A percentile compares a stretch with the other conserved stretches of the same genome.
phyloP scores from a whole-genome alignment of 2,329 filamentous ascomycete species.

The Colletotrichum sp. region DNA sequence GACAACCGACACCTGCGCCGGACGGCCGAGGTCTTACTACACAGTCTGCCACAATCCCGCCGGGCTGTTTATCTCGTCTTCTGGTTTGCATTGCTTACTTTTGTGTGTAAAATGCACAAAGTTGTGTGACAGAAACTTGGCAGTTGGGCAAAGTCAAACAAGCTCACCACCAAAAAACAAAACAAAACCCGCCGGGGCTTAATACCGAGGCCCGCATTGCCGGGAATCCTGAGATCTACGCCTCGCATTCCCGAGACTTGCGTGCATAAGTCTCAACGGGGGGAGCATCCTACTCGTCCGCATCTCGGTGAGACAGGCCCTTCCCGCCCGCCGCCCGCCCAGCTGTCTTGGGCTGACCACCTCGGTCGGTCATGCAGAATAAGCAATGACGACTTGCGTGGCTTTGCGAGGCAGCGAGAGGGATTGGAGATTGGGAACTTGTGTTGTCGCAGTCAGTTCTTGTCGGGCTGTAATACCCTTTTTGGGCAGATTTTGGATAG shows the following conservation, averaged over 20 bases:
- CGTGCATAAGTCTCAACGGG: neutral
- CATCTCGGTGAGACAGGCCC: neutral
- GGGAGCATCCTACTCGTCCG: slow-evolving; percentile 7
- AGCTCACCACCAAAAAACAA: neutral
- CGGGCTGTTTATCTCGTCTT: neutral
- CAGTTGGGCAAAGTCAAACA: neutral
- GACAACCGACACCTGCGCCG: neutral
- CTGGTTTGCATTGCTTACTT: neutral
- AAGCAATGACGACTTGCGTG: slow-evolving; percentile 5
- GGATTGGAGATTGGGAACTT: neutral
- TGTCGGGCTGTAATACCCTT: neutral
- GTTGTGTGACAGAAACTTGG: neutral
- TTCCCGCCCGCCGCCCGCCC: neutral
- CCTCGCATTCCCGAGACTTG: slow-evolving; percentile 19
- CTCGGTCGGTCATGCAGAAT: slow-evolving; percentile 6
- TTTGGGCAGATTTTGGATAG: neutral
- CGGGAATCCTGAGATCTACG: slow-evolving; percentile 8
- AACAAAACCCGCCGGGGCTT: neutral
- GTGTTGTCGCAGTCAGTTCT: neutral
- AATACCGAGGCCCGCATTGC: slow-evolving; percentile 17
- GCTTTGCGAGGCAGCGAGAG: neutral
- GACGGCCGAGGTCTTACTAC: neutral
- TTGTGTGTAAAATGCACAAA: neutral
- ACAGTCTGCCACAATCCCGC: neutral
- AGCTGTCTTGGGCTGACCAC: slow-evolving; percentile 1